A percentile compares a stretch with the other conserved stretches of the same genome.
These are phyloP conservation scores for Geotrichum reessii DNA, from an alignment of 1,139 yeast species.

Conservation along the genomic window DNA sequence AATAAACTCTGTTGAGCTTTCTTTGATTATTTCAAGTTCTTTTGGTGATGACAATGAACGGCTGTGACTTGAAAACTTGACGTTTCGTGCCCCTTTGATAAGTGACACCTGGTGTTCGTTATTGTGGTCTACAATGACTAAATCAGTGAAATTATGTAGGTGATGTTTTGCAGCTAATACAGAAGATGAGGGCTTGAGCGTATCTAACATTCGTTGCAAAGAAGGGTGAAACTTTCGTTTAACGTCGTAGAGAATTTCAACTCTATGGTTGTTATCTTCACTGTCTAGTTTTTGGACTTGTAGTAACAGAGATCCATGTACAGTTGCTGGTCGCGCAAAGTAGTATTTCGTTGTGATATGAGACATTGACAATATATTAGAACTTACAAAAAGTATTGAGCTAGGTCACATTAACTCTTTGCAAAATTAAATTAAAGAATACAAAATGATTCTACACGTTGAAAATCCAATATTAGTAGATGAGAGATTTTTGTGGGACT, in stretches of 20 bases:
- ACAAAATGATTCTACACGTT: background rate
- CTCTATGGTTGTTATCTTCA: background rate
- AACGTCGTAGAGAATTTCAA: background rate
- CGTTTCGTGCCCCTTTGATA: background rate
- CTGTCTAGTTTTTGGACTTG: background rate
- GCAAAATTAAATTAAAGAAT: background rate
- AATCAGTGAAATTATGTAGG: background rate
- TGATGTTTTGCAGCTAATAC: background rate
- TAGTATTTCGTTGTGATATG: background rate
- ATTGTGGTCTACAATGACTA: background rate
- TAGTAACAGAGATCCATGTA: background rate
- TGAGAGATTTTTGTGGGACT: background rate
- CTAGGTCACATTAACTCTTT: background rate
- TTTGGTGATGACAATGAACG: background rate
- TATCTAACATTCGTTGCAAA: background rate
- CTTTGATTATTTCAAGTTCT: background rate
- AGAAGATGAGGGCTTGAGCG: background rate
- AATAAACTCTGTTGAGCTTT: background rate
- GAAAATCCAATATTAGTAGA: background rate
- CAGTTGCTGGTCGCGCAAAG: background rate
- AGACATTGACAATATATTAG: background rate
- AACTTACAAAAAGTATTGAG: background rate
- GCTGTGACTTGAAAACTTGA: background rate
- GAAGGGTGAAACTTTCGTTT: background rate
- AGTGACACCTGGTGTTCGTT: background rate